Percentiles rank a stretch among this genome's conserved stretches.
Conservation (phyloP, 495 filamentous ascomycete species). For the Daldinia concentrica region DNA sequence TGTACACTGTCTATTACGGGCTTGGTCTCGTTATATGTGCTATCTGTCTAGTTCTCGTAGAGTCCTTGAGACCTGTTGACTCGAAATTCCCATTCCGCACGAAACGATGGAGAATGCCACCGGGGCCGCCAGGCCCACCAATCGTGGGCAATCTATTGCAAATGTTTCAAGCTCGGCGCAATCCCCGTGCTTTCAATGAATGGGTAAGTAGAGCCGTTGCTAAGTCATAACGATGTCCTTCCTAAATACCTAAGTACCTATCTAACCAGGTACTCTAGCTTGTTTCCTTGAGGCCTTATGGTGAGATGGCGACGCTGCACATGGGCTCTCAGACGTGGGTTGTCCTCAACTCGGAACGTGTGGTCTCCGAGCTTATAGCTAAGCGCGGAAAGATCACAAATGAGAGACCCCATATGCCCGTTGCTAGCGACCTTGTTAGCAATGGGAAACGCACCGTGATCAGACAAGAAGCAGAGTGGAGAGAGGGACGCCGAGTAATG, state of each 20-base stretch:
- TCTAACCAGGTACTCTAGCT: no score
- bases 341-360: conserved; percentile 48
- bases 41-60: background rate
- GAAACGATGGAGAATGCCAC: background rate
- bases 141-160: background rate
- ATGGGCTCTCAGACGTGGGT: conserved; percentile 52
- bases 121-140: background rate
- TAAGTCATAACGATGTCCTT: background rate
- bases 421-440: conserved; percentile 52
- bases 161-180: background rate
- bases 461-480: conserved; percentile 30
- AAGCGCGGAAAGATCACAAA: conserved; percentile 49
- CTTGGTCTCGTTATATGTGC: background rate
- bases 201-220: background rate
- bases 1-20: background rate
- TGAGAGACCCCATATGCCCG: conserved; percentile 48
- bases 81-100: background rate
- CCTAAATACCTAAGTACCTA: background rate
- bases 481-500: background rate
- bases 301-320: conserved; percentile 51
- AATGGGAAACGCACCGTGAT: conserved; percentile 45
- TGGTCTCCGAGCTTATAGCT: conserved; percentile 49
- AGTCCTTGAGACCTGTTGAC: background rate
- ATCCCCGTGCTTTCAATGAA: background rate
- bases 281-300: conserved; percentile 30